Evolutionary conservation across 805 yeast genomes (phyloP).

Genomic region (Yamadazyma kitorensis): DNA sequence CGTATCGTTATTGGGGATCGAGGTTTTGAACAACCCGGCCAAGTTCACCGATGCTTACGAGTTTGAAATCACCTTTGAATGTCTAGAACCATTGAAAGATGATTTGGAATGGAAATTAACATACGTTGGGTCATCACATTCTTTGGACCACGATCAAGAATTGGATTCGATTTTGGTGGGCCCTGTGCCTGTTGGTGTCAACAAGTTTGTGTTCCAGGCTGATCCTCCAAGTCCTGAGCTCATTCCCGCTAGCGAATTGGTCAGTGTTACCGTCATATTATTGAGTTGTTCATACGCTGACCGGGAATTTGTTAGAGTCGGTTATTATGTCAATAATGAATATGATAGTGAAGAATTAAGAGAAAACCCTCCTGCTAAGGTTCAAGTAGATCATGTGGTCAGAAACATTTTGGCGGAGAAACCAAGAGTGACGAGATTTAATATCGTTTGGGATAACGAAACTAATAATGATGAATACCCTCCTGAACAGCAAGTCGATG

Average conservation of each 20-base stretch:
- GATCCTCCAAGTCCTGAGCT: slow-evolving; percentile 96
- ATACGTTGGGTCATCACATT: slow-evolving; percentile 93
- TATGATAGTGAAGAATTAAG: slow-evolving; percentile 90
- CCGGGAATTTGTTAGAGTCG: slow-evolving; percentile 93
- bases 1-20: slow-evolving; percentile 86
- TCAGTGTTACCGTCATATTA: slow-evolving; percentile 90
- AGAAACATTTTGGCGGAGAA: slow-evolving; percentile 94
- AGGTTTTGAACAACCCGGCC: slow-evolving; percentile 93
- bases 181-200: slow-evolving; percentile 96
- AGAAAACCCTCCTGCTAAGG: slow-evolving; percentile 91
- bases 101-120: slow-evolving; percentile 98
- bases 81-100: slow-evolving; percentile 85
- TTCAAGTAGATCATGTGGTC: slow-evolving; percentile 90
- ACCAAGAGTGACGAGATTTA: slow-evolving; percentile 95
- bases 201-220: slow-evolving; percentile 87
- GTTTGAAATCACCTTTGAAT: slow-evolving; percentile 96
- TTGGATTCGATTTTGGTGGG: slow-evolving; percentile 96
- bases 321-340: slow-evolving; percentile 96
- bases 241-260: slow-evolving; percentile 94
- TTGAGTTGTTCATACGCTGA: slow-evolving; percentile 92
- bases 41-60: slow-evolving; percentile 90
- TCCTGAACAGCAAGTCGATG: slow-evolving; percentile 70
- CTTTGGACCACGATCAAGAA: slow-evolving; percentile 95
- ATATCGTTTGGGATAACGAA: slow-evolving; percentile 91
- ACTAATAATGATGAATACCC: slow-evolving; percentile 70